Evolutionary conservation across 495 filamentous ascomycete genomes (phyloP).

Genomic region (Neurospora sp.): DNA sequence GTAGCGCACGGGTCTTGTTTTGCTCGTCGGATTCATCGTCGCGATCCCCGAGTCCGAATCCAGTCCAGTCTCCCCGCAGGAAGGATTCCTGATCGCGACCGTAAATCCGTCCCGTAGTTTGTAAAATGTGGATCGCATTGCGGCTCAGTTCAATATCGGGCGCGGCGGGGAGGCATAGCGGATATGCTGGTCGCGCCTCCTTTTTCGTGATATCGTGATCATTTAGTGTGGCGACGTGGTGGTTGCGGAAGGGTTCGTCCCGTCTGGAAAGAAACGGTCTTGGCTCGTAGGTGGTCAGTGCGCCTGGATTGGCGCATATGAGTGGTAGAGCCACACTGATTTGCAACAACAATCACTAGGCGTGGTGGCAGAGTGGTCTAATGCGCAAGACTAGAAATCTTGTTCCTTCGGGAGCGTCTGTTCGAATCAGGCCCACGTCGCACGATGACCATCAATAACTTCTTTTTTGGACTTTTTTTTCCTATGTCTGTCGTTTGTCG

Average conservation of each 20-base stretch:
- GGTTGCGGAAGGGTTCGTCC: neutral
- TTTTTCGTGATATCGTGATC: neutral
- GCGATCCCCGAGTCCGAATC: neutral
- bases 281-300: neutral
- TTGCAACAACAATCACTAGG: neutral
- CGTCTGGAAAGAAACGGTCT: neutral
- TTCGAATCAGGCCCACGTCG: neutral
- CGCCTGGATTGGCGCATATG: neutral
- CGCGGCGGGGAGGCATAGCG: neutral
- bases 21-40: neutral
- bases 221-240: neutral
- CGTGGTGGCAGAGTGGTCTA: neutral
- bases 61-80: neutral
- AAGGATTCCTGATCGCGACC: neutral
- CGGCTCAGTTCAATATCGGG: neutral
- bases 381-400: neutral
- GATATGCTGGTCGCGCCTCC: neutral
- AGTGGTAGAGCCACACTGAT: accelerated
- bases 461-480: neutral
- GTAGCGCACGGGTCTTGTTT: neutral
- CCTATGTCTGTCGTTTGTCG: neutral
- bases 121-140: neutral
- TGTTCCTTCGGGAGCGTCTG: neutral
- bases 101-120: neutral
- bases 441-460: neutral